Conservation (phyloP, 768 basidiomycete genomes). For the Fibroporia radiculosa region DNA sequence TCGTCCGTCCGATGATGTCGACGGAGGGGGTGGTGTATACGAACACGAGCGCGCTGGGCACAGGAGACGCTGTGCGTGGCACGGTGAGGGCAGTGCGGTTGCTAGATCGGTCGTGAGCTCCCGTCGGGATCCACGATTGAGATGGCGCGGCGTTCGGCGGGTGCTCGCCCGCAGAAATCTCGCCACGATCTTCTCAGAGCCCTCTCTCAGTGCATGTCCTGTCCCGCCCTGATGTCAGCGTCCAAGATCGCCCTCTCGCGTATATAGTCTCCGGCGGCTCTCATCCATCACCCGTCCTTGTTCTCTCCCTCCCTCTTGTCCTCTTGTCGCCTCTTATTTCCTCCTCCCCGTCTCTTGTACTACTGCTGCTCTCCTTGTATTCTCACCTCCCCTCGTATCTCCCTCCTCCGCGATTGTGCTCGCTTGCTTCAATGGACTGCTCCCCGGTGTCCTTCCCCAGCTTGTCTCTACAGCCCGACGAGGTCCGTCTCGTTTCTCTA, state of each 20-base stretch:
- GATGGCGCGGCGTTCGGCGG: too few relatives aligned
- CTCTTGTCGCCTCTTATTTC: slow-evolving; percentile 5
- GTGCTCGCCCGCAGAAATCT: too few relatives aligned
- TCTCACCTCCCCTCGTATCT: slow-evolving; percentile 1
- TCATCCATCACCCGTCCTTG: background rate
- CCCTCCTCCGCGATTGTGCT: slow-evolving; percentile 3
- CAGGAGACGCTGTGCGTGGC: too few relatives aligned
- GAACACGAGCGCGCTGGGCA: too few relatives aligned
- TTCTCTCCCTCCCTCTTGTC: slow-evolving; percentile 1
- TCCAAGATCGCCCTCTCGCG: background rate
- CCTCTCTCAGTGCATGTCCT: background rate
- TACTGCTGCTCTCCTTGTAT: background rate
- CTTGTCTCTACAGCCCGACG: slow-evolving; percentile 8
- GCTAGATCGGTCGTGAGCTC: too few relatives aligned
- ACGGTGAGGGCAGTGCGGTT: too few relatives aligned
- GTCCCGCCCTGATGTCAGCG: background rate
- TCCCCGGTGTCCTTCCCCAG: slow-evolving; percentile 16
- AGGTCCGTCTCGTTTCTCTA: slow-evolving; percentile 7
- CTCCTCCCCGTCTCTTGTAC: slow-evolving; percentile 6
- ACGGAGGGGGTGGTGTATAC: too few relatives aligned
- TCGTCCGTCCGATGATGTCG: too few relatives aligned
- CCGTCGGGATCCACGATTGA: too few relatives aligned
- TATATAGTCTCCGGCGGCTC: background rate
- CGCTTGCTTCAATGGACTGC: slow-evolving; percentile 6
- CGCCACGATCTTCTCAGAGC: too few relatives aligned